These are phyloP conservation scores for Cercis canadensis DNA, from an alignment of 306 rosid species.

Conservation along the genomic window DNA sequence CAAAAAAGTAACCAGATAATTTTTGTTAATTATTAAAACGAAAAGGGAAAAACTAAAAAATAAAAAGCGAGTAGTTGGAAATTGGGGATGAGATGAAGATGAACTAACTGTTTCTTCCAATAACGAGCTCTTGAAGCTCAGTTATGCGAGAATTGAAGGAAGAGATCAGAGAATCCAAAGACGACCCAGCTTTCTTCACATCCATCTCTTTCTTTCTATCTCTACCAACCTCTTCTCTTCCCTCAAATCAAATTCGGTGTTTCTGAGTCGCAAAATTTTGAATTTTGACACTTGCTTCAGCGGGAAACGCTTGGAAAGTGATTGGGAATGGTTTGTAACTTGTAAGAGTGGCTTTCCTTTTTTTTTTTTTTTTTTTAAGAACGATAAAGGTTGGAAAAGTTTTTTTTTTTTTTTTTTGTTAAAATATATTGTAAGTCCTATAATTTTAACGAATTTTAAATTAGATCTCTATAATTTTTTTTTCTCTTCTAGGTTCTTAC, in stretches of 20 bases:
- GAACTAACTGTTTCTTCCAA: conserved; percentile 80
- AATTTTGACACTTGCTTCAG: neutral
- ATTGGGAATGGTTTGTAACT: no score
- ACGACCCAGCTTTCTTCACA: conserved; percentile 59
- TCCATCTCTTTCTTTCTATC: conserved; percentile 50
- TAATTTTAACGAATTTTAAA: no score
- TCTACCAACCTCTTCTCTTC: neutral
- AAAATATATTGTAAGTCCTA: no score
- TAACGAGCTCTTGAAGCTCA: conserved; percentile 87
- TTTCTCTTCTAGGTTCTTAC: no score
- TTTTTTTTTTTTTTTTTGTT: no score
- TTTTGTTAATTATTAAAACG: neutral
- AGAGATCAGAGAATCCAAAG: conserved; percentile 65
- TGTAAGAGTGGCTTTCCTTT: no score
- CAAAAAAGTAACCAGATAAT: neutral
- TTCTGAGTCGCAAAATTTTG: conserved; percentile 1
- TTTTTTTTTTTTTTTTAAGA: no score
- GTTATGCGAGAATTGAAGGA: conserved; percentile 73
- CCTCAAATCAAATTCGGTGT: conserved; percentile 1
- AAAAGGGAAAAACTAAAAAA: no score
- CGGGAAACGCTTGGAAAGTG: conserved; percentile 3
- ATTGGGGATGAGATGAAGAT: neutral
- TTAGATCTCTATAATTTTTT: no score
- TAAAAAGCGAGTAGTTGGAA: neutral
- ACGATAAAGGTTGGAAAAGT: no score